These are phyloP conservation scores for Collariella sp. DNA, from an alignment of 495 filamentous ascomycete species.

Conservation along the genomic window DNA sequence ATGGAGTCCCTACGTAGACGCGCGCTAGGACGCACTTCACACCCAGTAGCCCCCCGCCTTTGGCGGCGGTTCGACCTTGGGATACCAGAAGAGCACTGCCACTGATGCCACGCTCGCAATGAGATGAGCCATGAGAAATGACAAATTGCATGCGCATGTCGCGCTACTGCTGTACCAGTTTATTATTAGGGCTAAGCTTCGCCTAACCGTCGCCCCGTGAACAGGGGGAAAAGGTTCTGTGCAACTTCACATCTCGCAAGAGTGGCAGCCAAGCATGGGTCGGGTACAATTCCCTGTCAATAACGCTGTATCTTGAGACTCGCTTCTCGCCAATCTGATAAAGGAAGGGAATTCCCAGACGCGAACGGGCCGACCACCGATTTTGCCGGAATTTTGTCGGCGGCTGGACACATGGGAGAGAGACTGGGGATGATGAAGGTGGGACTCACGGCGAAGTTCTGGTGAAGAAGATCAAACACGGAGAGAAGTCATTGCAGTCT, in stretches of 20 bases:
- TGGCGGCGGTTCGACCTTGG: no score
- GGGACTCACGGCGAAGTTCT: slow-evolving; percentile 25
- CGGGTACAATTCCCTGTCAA: neutral
- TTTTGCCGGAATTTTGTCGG: slow-evolving; percentile 35
- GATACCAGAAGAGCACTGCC: no score
- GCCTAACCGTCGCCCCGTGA: neutral
- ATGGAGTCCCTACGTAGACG: neutral
- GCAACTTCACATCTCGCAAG: neutral
- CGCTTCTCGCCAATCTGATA: slow-evolving; percentile 2
- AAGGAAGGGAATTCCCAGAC: slow-evolving; percentile 4
- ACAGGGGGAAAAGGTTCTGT: neutral
- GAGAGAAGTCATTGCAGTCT: slow-evolving; percentile 7
- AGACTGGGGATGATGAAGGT: slow-evolving; percentile 13
- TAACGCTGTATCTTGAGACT: neutral
- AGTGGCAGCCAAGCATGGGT: neutral
- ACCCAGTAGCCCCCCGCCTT: no score
- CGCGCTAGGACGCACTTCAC: no score
- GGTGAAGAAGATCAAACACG: slow-evolving; percentile 43
- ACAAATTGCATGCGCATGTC: no score
- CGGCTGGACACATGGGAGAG: slow-evolving; percentile 10
- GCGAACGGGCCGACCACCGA: slow-evolving; percentile 39
- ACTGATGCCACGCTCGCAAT: no score
- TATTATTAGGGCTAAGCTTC: neutral
- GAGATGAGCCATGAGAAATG: no score
- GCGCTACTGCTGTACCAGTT: no score